A percentile compares a stretch with the other conserved stretches of the same genome.
phyloP scores from a whole-genome alignment of 2,329 filamentous ascomycete genomes.

The Microsporum ferrugineum region DNA sequence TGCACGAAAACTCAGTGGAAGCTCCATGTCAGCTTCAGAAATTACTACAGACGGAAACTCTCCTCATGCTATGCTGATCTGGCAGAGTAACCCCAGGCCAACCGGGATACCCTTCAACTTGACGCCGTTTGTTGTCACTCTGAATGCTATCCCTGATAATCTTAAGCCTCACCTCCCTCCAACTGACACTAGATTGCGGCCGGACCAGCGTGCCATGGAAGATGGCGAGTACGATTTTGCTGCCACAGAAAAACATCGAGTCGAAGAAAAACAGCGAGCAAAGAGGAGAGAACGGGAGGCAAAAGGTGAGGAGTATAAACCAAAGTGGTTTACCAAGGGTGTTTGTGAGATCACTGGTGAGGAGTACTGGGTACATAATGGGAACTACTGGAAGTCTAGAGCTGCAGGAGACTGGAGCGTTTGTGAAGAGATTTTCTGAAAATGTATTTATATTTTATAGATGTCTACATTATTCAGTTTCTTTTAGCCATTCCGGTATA shows the following conservation, averaged over 20 bases:
- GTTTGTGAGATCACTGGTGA: conserved; percentile 72
- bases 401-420: conserved; percentile 54
- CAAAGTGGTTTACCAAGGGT: conserved; percentile 72
- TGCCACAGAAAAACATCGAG: conserved; percentile 81
- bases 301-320: conserved; percentile 66
- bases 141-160: conserved; percentile 85
- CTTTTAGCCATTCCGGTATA: not conserved
- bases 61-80: conserved; percentile 77
- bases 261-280: conserved; percentile 82
- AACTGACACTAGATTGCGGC: conserved; percentile 83
- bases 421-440: conserved; percentile 63
- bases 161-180: conserved; percentile 68
- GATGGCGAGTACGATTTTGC: conserved; percentile 94
- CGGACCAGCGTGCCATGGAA: conserved; percentile 96
- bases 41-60: conserved; percentile 48
- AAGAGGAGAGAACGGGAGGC: conserved; percentile 62
- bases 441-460: not conserved
- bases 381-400: conserved; percentile 70
- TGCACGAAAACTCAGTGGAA: conserved; percentile 59
- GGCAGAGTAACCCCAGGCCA: conserved; percentile 76
- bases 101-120: conserved; percentile 88
- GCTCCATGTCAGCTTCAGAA: conserved; percentile 59
- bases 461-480: not conserved
- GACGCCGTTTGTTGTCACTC: conserved; percentile 86
- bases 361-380: conserved; percentile 79